Percentiles rank a stretch among this genome's conserved stretches.
phyloP scores from a whole-genome alignment of 768 basidiomycete species.

The Lanmaoa rubissima region DNA sequence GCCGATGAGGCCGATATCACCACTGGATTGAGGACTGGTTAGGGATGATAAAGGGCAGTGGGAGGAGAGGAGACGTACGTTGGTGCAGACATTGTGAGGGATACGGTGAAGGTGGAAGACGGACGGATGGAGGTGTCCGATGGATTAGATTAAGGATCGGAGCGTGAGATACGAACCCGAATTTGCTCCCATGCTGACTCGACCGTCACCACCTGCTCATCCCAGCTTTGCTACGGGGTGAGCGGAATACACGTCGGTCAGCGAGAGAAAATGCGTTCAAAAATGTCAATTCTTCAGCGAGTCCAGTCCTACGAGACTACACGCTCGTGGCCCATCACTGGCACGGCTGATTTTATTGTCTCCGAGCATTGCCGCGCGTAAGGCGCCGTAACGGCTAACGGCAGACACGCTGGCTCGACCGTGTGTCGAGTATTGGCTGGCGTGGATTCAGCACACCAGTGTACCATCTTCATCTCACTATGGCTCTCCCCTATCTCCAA shows the following conservation, averaged over 20 bases:
- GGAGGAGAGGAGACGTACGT: conserved; percentile 42
- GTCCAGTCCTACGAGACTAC: conserved; percentile 3
- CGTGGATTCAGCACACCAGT: not conserved
- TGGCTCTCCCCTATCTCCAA: conserved; percentile 15
- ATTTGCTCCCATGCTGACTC: conserved; percentile 17
- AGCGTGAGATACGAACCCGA: conserved; percentile 22
- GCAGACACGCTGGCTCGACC: not conserved
- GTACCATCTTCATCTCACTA: not conserved
- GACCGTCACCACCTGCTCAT: not conserved
- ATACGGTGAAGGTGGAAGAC: conserved; percentile 34
- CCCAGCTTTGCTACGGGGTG: not conserved
- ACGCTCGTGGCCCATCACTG: not conserved
- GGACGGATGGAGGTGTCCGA: conserved; percentile 21
- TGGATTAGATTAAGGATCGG: conserved; percentile 28
- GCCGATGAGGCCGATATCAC: conserved; percentile 98
- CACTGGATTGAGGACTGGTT: conserved; percentile 46
- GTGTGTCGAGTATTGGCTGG: not conserved
- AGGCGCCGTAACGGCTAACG: not conserved
- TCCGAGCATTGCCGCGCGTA: conserved; percentile 8
- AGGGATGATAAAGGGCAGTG: conserved; percentile 11
- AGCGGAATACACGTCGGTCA: not conserved
- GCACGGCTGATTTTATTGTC: conserved; percentile 2
- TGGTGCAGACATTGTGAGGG: conserved; percentile 42
- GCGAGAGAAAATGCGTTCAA: conserved; percentile 12
- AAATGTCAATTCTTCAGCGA: not conserved